Evolutionary conservation across 2,329 filamentous ascomycete species (phyloP).

Genomic region (Cladosporium oxysporum): DNA sequence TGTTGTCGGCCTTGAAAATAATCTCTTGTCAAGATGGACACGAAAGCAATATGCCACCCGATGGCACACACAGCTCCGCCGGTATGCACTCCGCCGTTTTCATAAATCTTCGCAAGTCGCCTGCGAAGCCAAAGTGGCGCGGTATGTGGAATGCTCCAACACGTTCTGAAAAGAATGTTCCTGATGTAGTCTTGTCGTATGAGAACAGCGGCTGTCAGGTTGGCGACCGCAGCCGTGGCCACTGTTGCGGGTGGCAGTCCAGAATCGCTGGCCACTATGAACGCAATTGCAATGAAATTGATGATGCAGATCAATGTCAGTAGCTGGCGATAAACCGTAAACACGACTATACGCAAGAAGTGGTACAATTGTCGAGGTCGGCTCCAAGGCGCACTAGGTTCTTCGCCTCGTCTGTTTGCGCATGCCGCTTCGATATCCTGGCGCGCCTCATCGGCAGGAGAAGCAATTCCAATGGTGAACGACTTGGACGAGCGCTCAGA

Average conservation of each 20-base stretch:
- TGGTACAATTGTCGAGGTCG: not conserved
- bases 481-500: not conserved
- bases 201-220: not conserved
- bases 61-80: conserved; percentile 31
- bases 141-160: conserved; percentile 28
- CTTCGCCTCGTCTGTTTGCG: not conserved
- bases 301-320: not conserved
- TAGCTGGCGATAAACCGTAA: conserved; percentile 1
- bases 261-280: not conserved
- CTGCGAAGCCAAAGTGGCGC: conserved; percentile 33
- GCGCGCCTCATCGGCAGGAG: not conserved
- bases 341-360: not conserved
- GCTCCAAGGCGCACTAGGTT: not conserved
- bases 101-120: conserved; percentile 35
- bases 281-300: not conserved
- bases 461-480: not conserved
- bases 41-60: not conserved
- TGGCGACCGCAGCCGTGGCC: not conserved
- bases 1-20: not conserved
- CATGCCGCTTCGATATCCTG: not conserved
- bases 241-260: not conserved
- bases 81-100: conserved; percentile 36
- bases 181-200: conserved; percentile 5
- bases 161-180: conserved; percentile 23
- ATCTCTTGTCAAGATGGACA: not conserved